These are phyloP conservation scores for Crucibulum laeve DNA, from an alignment of 768 basidiomycete species.

Conservation along the genomic window DNA sequence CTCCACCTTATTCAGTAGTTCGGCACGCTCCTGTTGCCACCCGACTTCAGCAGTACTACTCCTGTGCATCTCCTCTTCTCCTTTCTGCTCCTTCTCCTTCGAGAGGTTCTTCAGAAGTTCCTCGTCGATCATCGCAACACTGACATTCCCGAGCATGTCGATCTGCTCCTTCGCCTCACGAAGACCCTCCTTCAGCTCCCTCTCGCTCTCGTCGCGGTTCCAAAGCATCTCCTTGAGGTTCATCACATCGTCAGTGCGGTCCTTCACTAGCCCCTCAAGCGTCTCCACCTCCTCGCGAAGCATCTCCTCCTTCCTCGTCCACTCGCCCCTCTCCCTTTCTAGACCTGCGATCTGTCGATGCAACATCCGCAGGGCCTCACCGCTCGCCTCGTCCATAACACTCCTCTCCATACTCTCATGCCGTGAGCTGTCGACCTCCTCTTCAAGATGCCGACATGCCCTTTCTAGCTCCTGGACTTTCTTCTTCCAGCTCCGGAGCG, in stretches of 20 bases:
- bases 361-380: conserved; percentile 73
- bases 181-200: conserved; percentile 49
- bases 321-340: conserved; percentile 58
- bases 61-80: conserved; percentile 34
- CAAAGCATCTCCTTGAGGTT: conserved; percentile 39
- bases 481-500: conserved; percentile 66
- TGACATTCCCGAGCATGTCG: conserved; percentile 49
- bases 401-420: conserved; percentile 79
- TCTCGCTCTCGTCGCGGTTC: conserved; percentile 49
- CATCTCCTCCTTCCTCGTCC: conserved; percentile 35
- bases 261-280: conserved; percentile 43
- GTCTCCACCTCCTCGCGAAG: conserved; percentile 42
- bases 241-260: conserved; percentile 37
- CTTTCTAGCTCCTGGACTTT: conserved; percentile 73
- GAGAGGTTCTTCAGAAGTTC: conserved; percentile 36
- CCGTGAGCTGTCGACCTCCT: conserved; percentile 82
- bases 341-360: conserved; percentile 77
- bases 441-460: conserved; percentile 64
- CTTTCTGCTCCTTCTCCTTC: conserved; percentile 35
- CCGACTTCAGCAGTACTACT: conserved; percentile 35
- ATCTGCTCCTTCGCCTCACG: conserved; percentile 56
- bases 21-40: conserved; percentile 51
- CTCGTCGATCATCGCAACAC: conserved; percentile 36
- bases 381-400: conserved; percentile 80
- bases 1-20: conserved; percentile 36